Evolutionary conservation across 2,329 filamentous ascomycete genomes (phyloP), one percentile per base, ranked within the genome.

Genomic region (Bipolaris victoriae): DNA sequence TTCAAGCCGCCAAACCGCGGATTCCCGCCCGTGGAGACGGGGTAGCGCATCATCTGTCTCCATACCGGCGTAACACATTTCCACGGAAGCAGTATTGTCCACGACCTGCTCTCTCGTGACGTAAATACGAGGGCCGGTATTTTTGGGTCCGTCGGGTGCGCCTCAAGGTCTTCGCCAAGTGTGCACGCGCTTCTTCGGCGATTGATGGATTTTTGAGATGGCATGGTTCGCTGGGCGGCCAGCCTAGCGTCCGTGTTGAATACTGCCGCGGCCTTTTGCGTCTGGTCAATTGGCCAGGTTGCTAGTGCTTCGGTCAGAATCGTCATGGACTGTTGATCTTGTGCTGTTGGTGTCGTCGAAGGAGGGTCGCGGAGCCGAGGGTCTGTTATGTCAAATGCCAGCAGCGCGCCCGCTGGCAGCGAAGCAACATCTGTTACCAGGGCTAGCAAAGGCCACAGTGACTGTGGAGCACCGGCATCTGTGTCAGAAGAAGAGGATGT

Each of bases 71-170:
- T 81, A 35, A 98, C 89, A 67, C 91, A 97, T 71, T 91, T 92
- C 92, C 94, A 97, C 0, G 95, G 95, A 3, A 95, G 83, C 22
- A 98, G 81, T 1, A 98, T 74, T 0, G 88, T 95, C 92, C 92
- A 98, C 0, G 83, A 88, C 1, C 65, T 73, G 52, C 81, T 79
- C 36, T 78, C 77, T 3, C 86, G 83, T 10, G 85, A 86, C 33
- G 88, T 82, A 4, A 91, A 81, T 5, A 96, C 77, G 1, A 94
- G 80, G 37, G 94, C 77, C 0, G 95, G 95, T 15, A 98, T 95
- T 1, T 84, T 79, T 1, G 91, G 90, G 68, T 97, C 92, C 7
- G 79, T 81, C 1, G 80, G 63, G 7, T 82, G 81, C 1, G 85
- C 73, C 20, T 83, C 77, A 0, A 92, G 84, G 57, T 84, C 81